Percentiles rank a stretch among this genome's conserved stretches.
These are phyloP conservation scores for Colletotrichum spinosum DNA, from an alignment of 2,329 filamentous ascomycete genomes.

Conservation along the genomic window DNA sequence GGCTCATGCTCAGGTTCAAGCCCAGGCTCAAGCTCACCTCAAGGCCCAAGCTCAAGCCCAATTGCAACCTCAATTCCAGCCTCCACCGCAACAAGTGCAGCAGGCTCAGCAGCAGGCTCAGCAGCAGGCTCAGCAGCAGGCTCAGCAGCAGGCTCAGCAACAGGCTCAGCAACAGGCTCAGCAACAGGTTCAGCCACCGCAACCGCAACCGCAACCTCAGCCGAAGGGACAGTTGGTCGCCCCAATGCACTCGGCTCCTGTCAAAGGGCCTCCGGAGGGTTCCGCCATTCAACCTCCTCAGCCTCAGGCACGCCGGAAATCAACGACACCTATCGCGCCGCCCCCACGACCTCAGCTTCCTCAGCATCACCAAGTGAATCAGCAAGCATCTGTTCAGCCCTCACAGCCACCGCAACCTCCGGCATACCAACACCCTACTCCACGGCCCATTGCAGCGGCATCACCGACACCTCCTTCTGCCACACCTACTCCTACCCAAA, in stretches of 20 bases:
- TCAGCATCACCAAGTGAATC: conserved; percentile 37
- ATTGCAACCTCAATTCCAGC: conserved; percentile 31
- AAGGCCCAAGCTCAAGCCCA: conserved; percentile 41
- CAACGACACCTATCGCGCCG: conserved; percentile 49
- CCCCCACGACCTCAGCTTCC: conserved; percentile 48
- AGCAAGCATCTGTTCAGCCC: conserved; percentile 5
- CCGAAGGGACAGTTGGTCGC: conserved; percentile 49
- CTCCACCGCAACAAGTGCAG: conserved; percentile 7
- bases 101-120: conserved; percentile 29
- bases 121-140: conserved; percentile 40
- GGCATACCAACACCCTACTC: conserved; percentile 18
- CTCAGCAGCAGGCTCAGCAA: conserved; percentile 39
- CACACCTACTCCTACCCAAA: conserved; percentile 12
- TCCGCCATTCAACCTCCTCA: conserved; percentile 41
- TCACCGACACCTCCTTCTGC: conserved; percentile 32
- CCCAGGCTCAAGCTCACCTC: conserved; percentile 20
- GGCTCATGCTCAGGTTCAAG: conserved; percentile 28
- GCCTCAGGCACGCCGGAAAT: conserved; percentile 45
- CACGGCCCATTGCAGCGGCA: conserved; percentile 36
- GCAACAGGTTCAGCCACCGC: conserved; percentile 40
- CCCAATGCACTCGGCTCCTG: conserved; percentile 49
- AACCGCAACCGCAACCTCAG: conserved; percentile 45
- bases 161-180: conserved; percentile 41
- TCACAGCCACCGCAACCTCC: conserved; percentile 45
- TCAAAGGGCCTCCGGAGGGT: conserved; percentile 21